Percentiles rank a stretch among this genome's conserved stretches.
Evolutionary conservation across 1,284 basidiomycete genomes (phyloP).

Genomic region (Leccinum laetum): DNA sequence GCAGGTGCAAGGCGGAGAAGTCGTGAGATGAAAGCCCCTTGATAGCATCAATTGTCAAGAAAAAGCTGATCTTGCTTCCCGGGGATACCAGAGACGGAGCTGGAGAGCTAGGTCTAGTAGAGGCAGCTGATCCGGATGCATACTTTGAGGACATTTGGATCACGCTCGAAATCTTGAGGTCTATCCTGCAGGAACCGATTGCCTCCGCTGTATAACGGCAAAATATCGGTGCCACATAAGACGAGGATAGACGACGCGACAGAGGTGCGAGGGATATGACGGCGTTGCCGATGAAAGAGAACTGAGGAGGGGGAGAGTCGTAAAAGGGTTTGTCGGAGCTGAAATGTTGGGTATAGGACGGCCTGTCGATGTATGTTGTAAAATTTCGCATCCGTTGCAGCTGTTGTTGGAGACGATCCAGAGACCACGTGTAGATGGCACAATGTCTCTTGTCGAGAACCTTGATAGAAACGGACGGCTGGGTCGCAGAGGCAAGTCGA

Average conservation of each 20-base stretch:
- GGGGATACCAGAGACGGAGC: slow-evolving; percentile 60
- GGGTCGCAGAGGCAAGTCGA: slow-evolving; percentile 64
- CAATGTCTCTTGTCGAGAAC: slow-evolving; percentile 87
- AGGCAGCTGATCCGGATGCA: slow-evolving; percentile 56
- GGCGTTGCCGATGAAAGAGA: slow-evolving; percentile 91
- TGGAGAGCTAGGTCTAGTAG: slow-evolving; percentile 71
- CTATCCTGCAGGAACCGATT: slow-evolving; percentile 87
- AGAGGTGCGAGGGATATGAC: slow-evolving; percentile 83
- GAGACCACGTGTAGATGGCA: slow-evolving; percentile 90
- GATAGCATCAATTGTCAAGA: slow-evolving; percentile 81
- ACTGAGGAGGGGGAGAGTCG: slow-evolving; percentile 80
- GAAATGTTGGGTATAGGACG: slow-evolving; percentile 92
- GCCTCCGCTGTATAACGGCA: slow-evolving; percentile 92
- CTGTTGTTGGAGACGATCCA: slow-evolving; percentile 86
- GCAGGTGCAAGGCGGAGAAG: slow-evolving; percentile 81
- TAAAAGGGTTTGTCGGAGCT: slow-evolving; percentile 93
- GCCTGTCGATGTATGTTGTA: slow-evolving; percentile 89
- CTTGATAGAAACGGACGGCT: slow-evolving; percentile 89
- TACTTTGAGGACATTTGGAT: slow-evolving; percentile 58
- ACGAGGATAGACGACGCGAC: slow-evolving; percentile 75
- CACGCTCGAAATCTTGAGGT: slow-evolving; percentile 77
- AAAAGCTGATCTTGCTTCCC: slow-evolving; percentile 81
- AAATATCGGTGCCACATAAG: slow-evolving; percentile 80
- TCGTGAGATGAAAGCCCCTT: slow-evolving; percentile 88
- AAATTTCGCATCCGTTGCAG: slow-evolving; percentile 94